Evolutionary conservation across 352 stramenopile genomes (phyloP).

Genomic region (Globisporangium megalacanthum): DNA sequence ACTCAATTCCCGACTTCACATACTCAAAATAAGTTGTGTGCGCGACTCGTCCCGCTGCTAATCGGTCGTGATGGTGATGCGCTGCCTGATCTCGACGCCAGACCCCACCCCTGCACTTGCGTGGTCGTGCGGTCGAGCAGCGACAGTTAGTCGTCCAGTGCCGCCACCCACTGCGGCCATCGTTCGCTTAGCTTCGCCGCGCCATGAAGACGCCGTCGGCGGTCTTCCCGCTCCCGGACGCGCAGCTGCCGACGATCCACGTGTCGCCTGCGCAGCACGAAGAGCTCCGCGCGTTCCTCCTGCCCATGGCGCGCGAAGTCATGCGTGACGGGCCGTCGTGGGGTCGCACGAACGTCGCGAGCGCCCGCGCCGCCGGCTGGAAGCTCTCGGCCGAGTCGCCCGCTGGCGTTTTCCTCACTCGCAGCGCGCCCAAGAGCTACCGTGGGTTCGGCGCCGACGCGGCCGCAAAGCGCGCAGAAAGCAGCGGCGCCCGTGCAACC

Average conservation of each 20-base stretch:
- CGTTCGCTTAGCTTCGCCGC: background rate
- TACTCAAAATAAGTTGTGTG: background rate
- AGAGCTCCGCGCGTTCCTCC: conserved; percentile 53
- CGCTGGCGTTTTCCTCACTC: conserved; percentile 40
- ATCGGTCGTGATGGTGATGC: background rate
- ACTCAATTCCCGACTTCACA: background rate
- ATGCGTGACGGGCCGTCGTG: conserved; percentile 59
- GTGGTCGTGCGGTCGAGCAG: background rate
- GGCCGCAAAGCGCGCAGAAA: background rate
- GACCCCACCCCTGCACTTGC: no score
- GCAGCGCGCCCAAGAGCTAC: conserved; percentile 23
- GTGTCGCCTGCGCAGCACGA: conserved; percentile 51
- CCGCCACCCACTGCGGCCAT: background rate
- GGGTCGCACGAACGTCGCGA: conserved; percentile 51
- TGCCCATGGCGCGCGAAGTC: conserved; percentile 39
- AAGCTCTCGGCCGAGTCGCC: conserved; percentile 40
- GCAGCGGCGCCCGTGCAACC: background rate
- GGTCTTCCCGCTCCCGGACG: conserved; percentile 48
- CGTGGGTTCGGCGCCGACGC: conserved; percentile 1
- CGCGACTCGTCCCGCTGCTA: background rate
- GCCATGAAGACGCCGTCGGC: background rate
- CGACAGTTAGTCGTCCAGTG: background rate
- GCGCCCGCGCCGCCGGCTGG: conserved; percentile 41
- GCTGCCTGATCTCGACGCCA: background rate
- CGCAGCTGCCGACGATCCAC: conserved; percentile 37